Base-by-base conservation (phyloP, 176 grass and related monocot species). In the Cenchrus americanus region DNA sequence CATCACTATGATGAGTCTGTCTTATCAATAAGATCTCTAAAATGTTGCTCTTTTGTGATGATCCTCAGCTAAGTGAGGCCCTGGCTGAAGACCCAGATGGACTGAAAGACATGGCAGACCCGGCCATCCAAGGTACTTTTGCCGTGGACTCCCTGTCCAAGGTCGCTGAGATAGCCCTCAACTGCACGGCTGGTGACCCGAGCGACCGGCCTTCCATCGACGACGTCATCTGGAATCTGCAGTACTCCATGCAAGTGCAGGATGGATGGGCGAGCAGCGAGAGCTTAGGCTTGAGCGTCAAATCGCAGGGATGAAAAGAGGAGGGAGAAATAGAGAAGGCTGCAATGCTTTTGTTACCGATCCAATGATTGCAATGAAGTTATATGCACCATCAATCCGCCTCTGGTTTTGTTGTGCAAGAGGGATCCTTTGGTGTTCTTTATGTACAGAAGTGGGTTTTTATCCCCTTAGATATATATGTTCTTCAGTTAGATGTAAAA, bases 181-280 rank as follows among this genome's bases (percentile, higher is more conserved):
- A 94, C 37, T 97, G 94, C 89, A 84, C 80, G 26, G 70, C 90
- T 7, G 17, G 76, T 51, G 66, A 87, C 40, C 83, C 55, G 0
- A 77, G 43, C 69, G 62, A 86, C 23, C 87, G 92, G 61, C 94
- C 94, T 10, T 92, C 94, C 24, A 82, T 94, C 1, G 94, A 97
- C 51, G 94, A 97, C 13, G 72, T 97, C 10, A 76, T 97, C 24
- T 97, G 94, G 94, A 97, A 97, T 76, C 77, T 97, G 67, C 94
- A 94, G 82, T 97, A 94, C 82, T 94, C 94, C 42, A 89, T 94
- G 85, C 94, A 97, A 41, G 90, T 97, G 49, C 94, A 97, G 79
- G 94, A 97, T 50, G 94, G 92, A 3, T 97, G 94, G 92, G 89
- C 91, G 22, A 97, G 94, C 81, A 97, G 91, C 74, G 94, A 93